These are phyloP conservation scores for Sordaria brevicollis DNA, from an alignment of 495 filamentous ascomycete species.

Conservation along the genomic window DNA sequence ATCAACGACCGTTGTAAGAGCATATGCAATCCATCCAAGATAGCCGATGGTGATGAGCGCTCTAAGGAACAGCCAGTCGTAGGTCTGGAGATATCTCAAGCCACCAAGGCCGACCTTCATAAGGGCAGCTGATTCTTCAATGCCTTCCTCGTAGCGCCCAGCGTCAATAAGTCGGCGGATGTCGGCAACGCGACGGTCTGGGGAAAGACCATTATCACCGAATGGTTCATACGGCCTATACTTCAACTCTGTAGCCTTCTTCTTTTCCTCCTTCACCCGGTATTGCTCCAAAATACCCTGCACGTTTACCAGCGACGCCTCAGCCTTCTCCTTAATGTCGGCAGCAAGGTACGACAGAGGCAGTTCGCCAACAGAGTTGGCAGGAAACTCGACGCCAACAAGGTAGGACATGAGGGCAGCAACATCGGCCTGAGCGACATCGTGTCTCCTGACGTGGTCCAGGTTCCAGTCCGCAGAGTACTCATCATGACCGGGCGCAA, in stretches of 20 bases:
- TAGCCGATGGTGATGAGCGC: constrained; percentile 91
- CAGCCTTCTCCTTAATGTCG: constrained; percentile 62
- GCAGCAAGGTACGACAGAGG: constrained; percentile 74
- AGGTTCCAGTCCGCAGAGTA: constrained; percentile 85
- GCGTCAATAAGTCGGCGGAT: constrained; percentile 59
- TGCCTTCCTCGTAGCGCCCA: constrained; percentile 61
- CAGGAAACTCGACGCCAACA: constrained; percentile 82
- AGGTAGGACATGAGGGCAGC: constrained; percentile 96
- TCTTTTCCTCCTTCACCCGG: constrained; percentile 82
- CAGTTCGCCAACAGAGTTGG: constrained; percentile 92
- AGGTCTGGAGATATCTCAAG: constrained; percentile 85
- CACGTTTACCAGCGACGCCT: constrained; percentile 79
- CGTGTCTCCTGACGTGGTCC: constrained; percentile 68
- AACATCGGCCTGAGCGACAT: constrained; percentile 91
- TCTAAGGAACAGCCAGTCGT: constrained; percentile 94
- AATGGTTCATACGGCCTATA: constrained; percentile 61
- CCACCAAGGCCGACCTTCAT: constrained; percentile 72
- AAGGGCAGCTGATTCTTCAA: constrained; percentile 61
- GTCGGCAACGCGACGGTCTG: constrained; percentile 54
- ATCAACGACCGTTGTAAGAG: constrained; percentile 84
- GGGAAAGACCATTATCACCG: constrained; percentile 50
- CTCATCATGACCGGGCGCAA: constrained; percentile 78
- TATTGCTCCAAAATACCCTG: constrained; percentile 94
- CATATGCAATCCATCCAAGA: constrained; percentile 93
- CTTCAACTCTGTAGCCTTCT: constrained; percentile 60